These are phyloP conservation scores for Neopestalotiopsis sp. DNA, from an alignment of 2,329 filamentous ascomycete genomes.

Conservation along the genomic window DNA sequence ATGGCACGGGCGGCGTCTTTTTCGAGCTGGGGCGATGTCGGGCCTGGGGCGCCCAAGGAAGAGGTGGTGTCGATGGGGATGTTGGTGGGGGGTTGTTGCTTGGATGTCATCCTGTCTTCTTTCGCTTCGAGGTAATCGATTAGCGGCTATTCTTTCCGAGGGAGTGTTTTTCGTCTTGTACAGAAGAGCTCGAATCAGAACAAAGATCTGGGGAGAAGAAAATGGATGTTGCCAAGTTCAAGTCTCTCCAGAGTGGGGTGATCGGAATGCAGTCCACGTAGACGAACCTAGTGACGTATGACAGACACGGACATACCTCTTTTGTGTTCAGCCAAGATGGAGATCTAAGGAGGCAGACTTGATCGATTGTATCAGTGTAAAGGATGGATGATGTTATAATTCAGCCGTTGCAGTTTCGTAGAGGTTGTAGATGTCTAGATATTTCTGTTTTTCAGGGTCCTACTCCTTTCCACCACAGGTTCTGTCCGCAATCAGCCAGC, in stretches of 20 bases:
- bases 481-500: too few species aligned
- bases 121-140: not conserved
- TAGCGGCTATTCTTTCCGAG: too few species aligned
- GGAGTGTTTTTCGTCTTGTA: not conserved
- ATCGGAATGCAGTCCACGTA: not conserved
- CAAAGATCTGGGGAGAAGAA: not conserved
- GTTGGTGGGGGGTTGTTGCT: slow-evolving; percentile 12
- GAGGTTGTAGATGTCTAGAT: too few species aligned
- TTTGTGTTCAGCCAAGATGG: not conserved
- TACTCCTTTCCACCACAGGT: too few species aligned
- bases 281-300: not conserved
- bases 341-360: too few species aligned
- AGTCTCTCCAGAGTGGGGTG: not conserved
- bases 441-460: too few species aligned
- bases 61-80: slow-evolving; percentile 21
- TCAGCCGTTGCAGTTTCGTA: too few species aligned
- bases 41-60: slow-evolving; percentile 17
- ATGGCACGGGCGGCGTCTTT: slow-evolving; percentile 42
- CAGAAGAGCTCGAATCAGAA: not conserved
- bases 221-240: not conserved
- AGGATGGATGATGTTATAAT: too few species aligned
- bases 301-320: not conserved
- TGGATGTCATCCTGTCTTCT: not conserved
- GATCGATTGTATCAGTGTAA: too few species aligned
- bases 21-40: slow-evolving; percentile 34